Conservation (phyloP, 495 filamentous ascomycete genomes). For the Penicillium antarcticum region DNA sequence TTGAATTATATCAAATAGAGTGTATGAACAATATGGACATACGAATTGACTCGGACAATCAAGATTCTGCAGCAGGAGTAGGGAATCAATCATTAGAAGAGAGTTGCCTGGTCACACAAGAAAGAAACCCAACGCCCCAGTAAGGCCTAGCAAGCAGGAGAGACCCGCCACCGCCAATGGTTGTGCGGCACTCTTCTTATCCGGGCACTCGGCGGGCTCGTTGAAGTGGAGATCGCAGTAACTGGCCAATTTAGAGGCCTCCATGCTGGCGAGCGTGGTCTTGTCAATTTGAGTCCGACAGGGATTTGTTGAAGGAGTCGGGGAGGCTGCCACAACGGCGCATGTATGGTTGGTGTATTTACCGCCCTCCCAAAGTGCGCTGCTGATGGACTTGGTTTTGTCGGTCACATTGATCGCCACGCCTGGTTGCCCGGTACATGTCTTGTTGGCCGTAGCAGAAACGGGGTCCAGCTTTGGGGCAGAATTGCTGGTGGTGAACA, state of each 20-base stretch:
- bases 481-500: constrained; percentile 2
- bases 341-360: background rate
- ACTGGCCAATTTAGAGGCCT: background rate
- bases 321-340: background rate
- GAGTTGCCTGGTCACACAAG: background rate
- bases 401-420: constrained; percentile 5
- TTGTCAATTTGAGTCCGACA: background rate
- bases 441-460: constrained; percentile 23
- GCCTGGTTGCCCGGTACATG: constrained; percentile 1
- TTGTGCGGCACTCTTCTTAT: background rate
- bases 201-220: background rate
- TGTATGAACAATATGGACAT: background rate
- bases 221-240: background rate
- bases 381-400: constrained; percentile 1
- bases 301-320: background rate
- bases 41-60: background rate
- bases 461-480: constrained; percentile 8
- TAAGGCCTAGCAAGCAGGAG: background rate
- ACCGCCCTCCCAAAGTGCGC: background rate
- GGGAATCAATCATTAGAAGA: background rate
- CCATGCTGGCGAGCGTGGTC: background rate
- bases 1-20: no score
- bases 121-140: background rate
- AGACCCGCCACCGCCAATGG: background rate
- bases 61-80: background rate